Evolutionary conservation across 2,329 filamentous ascomycete genomes (phyloP), one percentile per base, ranked within the genome.

Genomic region (Cladosporium halotolerans): DNA sequence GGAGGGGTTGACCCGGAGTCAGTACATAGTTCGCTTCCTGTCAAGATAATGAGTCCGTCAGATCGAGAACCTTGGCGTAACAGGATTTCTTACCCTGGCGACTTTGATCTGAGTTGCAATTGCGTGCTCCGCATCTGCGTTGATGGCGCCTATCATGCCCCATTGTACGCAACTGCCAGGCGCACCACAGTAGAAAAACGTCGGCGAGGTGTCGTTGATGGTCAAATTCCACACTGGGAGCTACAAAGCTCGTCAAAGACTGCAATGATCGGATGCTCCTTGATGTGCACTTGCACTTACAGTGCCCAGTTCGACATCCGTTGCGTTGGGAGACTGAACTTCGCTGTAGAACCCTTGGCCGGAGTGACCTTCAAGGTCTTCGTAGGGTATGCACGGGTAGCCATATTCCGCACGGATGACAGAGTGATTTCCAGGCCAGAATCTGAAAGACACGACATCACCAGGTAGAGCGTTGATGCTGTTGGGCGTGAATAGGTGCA

Each of bases 91-190:
- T 19, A 51, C 48, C 19, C 48, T 47, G 2, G 67, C 66, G 7
- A 63, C 45, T 23, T 55, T 55, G 49, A 66, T 63, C 45, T 70
- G 68, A 9, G 55, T 62, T 8, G 50, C 56, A 7, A 70, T 55
- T 3, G 59, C 54, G 6, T 55, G 56, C 1, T 58, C 66, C 2
- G 53, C 54, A 52, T 72, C 72, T 6, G 84, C 79, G 63, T 91
- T 92, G 60, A 92, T 84, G 1, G 81, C 85, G 3, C 86, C 87
- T 13, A 92, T 78, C 87, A 92, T 92, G 18, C 80, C 77, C 41
- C 84, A 77, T 2, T 71, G 67, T 3, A 76, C 74, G 62, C 88
- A 92, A 2, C 84, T 87, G 0, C 74, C 77, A 0, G 81, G 77
- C 0, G 85, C 85, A 0, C 83, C 80, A 58, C 84, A 89, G 66